phyloP scores from a whole-genome alignment of 202 grass and related monocot species.

The Zizania palustris region DNA sequence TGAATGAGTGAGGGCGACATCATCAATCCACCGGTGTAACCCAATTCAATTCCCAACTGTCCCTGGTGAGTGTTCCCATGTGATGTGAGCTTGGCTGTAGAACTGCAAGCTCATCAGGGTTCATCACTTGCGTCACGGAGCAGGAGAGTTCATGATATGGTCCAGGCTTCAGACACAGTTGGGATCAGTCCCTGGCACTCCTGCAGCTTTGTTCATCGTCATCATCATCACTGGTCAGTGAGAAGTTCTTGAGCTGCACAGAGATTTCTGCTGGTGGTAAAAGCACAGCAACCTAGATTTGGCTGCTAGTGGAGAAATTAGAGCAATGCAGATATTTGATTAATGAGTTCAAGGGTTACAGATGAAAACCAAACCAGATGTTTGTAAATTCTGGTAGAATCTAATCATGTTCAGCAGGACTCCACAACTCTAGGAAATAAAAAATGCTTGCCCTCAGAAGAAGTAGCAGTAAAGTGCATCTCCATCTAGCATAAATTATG shows the following conservation, averaged over 20 bases:
- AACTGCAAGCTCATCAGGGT: neutral
- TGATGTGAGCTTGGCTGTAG: neutral
- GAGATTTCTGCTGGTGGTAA: no score
- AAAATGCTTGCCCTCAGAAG: neutral
- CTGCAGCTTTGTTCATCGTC: neutral
- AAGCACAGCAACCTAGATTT: no score
- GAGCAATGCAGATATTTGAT: neutral
- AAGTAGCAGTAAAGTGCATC: neutral
- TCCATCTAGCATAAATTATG: neutral
- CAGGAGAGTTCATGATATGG: constrained; percentile 12
- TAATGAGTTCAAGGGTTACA: neutral
- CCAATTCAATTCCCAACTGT: constrained; percentile 45
- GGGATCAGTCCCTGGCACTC: neutral
- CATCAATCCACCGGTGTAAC: neutral
- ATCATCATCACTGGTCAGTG: neutral
- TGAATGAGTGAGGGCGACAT: neutral
- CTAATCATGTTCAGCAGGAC: neutral
- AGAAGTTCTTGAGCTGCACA: neutral
- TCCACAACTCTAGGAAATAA: constrained; percentile 1
- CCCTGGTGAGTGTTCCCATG: constrained; percentile 4
- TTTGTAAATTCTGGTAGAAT: neutral
- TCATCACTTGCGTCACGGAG: neutral
- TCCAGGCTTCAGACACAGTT: neutral
- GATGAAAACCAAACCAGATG: neutral
- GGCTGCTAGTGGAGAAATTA: neutral